Evolutionary conservation across 1,284 basidiomycete species (phyloP), one percentile per base, ranked within the genome.

Genomic region (Porogramme epimiltina): DNA sequence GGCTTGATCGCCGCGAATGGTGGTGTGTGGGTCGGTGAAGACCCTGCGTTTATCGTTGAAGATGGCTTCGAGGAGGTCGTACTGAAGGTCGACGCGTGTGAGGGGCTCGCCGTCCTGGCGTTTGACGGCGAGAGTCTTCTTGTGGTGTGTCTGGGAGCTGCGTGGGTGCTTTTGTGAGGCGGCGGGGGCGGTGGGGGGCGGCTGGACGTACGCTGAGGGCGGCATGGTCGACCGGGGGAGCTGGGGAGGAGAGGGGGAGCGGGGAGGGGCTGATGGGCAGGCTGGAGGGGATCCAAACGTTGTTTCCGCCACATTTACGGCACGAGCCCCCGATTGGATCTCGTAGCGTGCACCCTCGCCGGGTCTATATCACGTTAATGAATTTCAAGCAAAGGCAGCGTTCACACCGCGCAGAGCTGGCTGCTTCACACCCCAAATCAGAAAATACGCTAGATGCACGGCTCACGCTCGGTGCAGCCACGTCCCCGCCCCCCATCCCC

Each of bases 31-130:
- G 49, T 80, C 82, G 39, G 89, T 92, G 72, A 95, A 95, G 52
- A 86, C 88, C 36, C 78, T 71, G 13, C 76, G 76, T 24, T 73
- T 72, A 68, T 94, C 83, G 53, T 77, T 76, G 72, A 95, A 95
- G 63, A 95, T 84, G 68, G 84, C 75, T 62, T 85, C 66, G 49
- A 95, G 82, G 45, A 95, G 78, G 73, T 94, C 90, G 70, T 85
- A 93, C 73, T 95, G 91, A 34, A 94, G 81, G 69, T 95, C 93
- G 63, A 84, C 81, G 53, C 89, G 81, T 22, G 86, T 87, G 60
- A 91, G 78, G 53, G 87, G 85, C 65, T 90, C 85, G 37, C 87
- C 88, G 67, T 91, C 89, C 60, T 79, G 78, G 61, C 82, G 82
- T 71, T 91, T 89, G 69, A 90, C 88, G 48, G 88, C 87, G 56